Conservation (phyloP, 139 green algal species). For the Auxenochlorella pyrenoidosa region DNA sequence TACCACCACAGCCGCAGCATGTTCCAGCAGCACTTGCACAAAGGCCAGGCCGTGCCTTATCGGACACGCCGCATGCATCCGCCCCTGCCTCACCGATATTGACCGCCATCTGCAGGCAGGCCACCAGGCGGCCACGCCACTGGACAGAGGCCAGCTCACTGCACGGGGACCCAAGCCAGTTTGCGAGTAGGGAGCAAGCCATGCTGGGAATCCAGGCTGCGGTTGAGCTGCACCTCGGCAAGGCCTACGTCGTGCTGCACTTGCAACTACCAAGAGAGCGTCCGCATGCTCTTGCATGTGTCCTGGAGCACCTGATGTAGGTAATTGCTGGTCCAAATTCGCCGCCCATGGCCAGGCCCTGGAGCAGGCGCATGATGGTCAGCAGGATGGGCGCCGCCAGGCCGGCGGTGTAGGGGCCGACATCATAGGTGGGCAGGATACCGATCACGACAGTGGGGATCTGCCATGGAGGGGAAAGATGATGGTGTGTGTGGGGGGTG, state of each 20-base stretch:
- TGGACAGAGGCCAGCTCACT: constrained; percentile 16
- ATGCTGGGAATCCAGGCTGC: neutral
- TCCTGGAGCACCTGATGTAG: constrained; percentile 24
- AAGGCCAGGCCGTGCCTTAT: too few relatives aligned
- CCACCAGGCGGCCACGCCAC: constrained; percentile 8
- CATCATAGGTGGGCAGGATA: constrained; percentile 2
- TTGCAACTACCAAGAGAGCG: too few relatives aligned
- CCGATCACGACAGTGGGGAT: constrained; percentile 2
- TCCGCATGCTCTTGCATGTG: neutral
- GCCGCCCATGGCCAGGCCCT: constrained; percentile 46
- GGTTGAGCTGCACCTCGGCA: too few relatives aligned
- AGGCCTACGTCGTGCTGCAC: too few relatives aligned
- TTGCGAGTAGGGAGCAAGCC: neutral
- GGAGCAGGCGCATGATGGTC: constrained; percentile 40
- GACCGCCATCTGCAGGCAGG: constrained; percentile 20
- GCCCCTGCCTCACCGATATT: constrained; percentile 21
- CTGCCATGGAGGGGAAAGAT: neutral
- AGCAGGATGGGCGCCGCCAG: constrained; percentile 41
- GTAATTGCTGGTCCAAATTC: constrained; percentile 38
- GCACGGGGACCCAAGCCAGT: too few relatives aligned
- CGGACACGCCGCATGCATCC: too few relatives aligned
- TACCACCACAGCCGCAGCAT: too few relatives aligned
- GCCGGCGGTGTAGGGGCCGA: constrained; percentile 10
- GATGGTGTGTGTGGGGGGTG: too few relatives aligned
- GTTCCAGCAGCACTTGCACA: too few relatives aligned